Percentiles rank a stretch among this genome's conserved stretches.
Conservation (phyloP, 2,329 filamentous ascomycete species). For the Hypoxylon sp. region DNA sequence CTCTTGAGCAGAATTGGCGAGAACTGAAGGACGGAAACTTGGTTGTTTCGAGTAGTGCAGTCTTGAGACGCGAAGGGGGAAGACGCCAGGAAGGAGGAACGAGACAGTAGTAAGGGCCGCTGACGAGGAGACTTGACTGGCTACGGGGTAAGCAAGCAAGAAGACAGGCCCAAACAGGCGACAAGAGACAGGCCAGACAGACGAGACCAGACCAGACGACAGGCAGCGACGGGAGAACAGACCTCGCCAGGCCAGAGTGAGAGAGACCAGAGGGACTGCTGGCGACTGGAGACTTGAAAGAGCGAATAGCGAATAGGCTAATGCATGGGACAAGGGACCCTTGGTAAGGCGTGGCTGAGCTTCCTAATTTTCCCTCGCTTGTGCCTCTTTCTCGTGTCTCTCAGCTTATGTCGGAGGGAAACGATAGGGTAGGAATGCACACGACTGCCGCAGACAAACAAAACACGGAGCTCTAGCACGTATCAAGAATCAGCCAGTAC, state of each 20-base stretch:
- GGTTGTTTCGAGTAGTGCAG: slow-evolving; percentile 39
- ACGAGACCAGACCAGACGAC: too few relatives aligned
- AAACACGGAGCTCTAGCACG: slow-evolving; percentile 21
- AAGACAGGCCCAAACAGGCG: too few relatives aligned
- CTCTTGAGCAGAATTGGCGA: slow-evolving; percentile 27
- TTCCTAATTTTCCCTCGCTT: slow-evolving; percentile 28
- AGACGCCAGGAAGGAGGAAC: slow-evolving; percentile 23
- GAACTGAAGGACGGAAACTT: slow-evolving; percentile 29
- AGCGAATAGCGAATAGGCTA: slow-evolving; percentile 44
- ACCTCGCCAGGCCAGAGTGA: slow-evolving; percentile 12
- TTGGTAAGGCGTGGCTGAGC: slow-evolving; percentile 42
- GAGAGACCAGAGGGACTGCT: slow-evolving; percentile 20
- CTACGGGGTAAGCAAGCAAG: too few relatives aligned
- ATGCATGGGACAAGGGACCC: slow-evolving; percentile 34
- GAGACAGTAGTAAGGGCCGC: slow-evolving; percentile 22
- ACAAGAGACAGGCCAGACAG: too few relatives aligned
- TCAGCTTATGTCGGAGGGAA: slow-evolving; percentile 30
- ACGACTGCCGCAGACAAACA: slow-evolving; percentile 32
- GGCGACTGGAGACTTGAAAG: too few relatives aligned
- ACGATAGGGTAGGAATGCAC: slow-evolving; percentile 40
- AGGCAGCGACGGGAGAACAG: too few relatives aligned
- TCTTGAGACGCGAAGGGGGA: slow-evolving; percentile 39
- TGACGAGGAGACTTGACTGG: slow-evolving; percentile 18
- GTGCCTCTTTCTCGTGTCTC: slow-evolving; percentile 29
- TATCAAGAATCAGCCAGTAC: slow-evolving; percentile 26